Percentiles rank a stretch among this genome's conserved stretches.
phyloP scores from a whole-genome alignment of 768 basidiomycete genomes.

The Cyathus striatus region DNA sequence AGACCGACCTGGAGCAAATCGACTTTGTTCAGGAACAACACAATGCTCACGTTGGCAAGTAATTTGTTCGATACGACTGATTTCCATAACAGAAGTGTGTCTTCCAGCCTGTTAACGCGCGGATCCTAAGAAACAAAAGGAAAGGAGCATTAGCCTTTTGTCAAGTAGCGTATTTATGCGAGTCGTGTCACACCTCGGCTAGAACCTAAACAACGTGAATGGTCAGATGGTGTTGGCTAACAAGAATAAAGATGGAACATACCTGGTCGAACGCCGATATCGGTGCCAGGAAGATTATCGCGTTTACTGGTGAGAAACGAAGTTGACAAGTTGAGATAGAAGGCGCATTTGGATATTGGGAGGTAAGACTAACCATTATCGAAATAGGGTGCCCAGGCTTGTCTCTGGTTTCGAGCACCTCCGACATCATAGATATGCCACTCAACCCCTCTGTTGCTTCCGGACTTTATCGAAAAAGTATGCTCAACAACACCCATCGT shows the following conservation, averaged over 20 bases:
- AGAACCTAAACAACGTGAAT: slow-evolving; percentile 38
- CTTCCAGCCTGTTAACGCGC: slow-evolving; percentile 71
- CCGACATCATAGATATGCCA: slow-evolving; percentile 90
- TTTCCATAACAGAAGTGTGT: slow-evolving; percentile 75
- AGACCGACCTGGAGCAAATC: slow-evolving; percentile 63
- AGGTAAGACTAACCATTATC: slow-evolving; percentile 57
- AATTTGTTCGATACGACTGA: slow-evolving; percentile 68
- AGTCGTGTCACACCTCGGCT: slow-evolving; percentile 48
- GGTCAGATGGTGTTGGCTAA: slow-evolving; percentile 3
- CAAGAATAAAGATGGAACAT: slow-evolving; percentile 4
- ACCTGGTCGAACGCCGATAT: slow-evolving; percentile 85
- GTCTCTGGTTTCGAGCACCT: slow-evolving; percentile 74
- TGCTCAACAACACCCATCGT: slow-evolving; percentile 81
- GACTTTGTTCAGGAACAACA: slow-evolving; percentile 79
- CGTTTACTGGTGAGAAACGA: slow-evolving; percentile 53
- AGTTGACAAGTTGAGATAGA: slow-evolving; percentile 2
- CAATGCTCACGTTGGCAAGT: slow-evolving; percentile 68
- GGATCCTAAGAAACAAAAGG: slow-evolving; percentile 47
- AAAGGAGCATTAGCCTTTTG: slow-evolving; percentile 3
- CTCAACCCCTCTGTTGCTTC: slow-evolving; percentile 51
- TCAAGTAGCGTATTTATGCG: background rate
- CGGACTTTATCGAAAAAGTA: slow-evolving; percentile 60
- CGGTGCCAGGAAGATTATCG: slow-evolving; percentile 85
- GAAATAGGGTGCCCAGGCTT: slow-evolving; percentile 88
- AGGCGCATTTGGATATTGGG: background rate